These are phyloP conservation scores for Ustilago crameri DNA, from an alignment of 1,284 basidiomycete genomes.

Conservation along the genomic window DNA sequence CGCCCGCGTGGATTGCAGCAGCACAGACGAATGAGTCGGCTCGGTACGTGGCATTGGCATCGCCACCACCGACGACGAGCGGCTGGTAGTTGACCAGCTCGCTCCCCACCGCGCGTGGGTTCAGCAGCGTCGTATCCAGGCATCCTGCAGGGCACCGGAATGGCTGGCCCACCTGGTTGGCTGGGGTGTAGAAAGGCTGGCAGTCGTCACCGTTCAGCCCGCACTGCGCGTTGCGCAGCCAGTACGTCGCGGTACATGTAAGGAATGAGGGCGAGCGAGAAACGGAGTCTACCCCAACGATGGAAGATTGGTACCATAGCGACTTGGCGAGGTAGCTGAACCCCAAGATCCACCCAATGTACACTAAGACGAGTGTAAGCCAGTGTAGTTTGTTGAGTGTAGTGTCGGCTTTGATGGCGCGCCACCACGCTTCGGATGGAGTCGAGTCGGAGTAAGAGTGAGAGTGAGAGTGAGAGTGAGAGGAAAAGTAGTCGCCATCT, in stretches of 20 bases:
- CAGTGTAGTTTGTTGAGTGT: conserved; percentile 57
- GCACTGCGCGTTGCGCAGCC: conserved; percentile 71
- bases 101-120: conserved; percentile 79
- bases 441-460: conserved; percentile 3
- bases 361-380: conserved; percentile 43
- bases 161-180: conserved; percentile 71
- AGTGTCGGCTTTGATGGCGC: conserved; percentile 30
- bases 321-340: conserved; percentile 52
- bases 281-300: conserved; percentile 20
- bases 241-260: conserved; percentile 64
- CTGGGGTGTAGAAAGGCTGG: conserved; percentile 74
- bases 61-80: conserved; percentile 83
- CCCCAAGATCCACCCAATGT: conserved; percentile 58
- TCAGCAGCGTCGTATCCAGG: conserved; percentile 76
- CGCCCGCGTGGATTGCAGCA: conserved; percentile 79
- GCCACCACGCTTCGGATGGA: conserved; percentile 29
- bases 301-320: conserved; percentile 55
- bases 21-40: conserved; percentile 87
- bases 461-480: conserved; percentile 1
- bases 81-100: conserved; percentile 77
- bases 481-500: neutral
- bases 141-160: conserved; percentile 86
- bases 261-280: conserved; percentile 33
- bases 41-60: conserved; percentile 72
- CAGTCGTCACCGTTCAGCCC: conserved; percentile 79